Percentiles rank a stretch among this genome's conserved stretches.
Evolutionary conservation across 2,329 filamentous ascomycete genomes (phyloP).

Genomic region (Fusarium sp.): DNA sequence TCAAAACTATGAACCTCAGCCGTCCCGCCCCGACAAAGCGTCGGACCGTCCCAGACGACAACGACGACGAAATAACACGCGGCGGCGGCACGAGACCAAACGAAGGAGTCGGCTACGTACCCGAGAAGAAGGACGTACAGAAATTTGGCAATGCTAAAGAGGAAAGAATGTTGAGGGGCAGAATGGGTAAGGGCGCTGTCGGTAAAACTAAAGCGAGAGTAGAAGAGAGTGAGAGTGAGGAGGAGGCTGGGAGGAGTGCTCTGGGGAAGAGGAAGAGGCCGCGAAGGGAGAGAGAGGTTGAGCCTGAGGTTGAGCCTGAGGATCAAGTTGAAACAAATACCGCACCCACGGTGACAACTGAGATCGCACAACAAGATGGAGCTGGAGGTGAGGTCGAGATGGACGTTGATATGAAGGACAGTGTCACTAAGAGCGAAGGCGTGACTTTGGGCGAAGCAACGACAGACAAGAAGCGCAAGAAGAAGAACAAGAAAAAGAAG

Average conservation of each 20-base stretch:
- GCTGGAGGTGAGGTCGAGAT: conserved; percentile 25
- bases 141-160: conserved; percentile 46
- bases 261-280: conserved; percentile 58
- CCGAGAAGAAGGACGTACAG: conserved; percentile 44
- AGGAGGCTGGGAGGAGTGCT: conserved; percentile 56
- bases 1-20: conserved; percentile 51
- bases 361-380: neutral
- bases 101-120: conserved; percentile 60
- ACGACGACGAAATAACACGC: conserved; percentile 49
- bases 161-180: conserved; percentile 53
- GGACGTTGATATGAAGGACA: conserved; percentile 45
- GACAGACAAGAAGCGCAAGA: conserved; percentile 42
- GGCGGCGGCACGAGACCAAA: conserved; percentile 49
- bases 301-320: neutral
- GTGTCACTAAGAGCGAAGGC: conserved; percentile 33
- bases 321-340: neutral
- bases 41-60: conserved; percentile 28
- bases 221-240: conserved; percentile 55
- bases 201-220: conserved; percentile 26
- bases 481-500: conserved; percentile 49
- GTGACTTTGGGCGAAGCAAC: conserved; percentile 1
- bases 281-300: conserved; percentile 34
- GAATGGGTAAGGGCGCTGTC: conserved; percentile 48
- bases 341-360: neutral
- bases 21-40: conserved; percentile 30